phyloP scores from a whole-genome alignment of 208 protist species.

The Crithidia acanthocephali region DNA sequence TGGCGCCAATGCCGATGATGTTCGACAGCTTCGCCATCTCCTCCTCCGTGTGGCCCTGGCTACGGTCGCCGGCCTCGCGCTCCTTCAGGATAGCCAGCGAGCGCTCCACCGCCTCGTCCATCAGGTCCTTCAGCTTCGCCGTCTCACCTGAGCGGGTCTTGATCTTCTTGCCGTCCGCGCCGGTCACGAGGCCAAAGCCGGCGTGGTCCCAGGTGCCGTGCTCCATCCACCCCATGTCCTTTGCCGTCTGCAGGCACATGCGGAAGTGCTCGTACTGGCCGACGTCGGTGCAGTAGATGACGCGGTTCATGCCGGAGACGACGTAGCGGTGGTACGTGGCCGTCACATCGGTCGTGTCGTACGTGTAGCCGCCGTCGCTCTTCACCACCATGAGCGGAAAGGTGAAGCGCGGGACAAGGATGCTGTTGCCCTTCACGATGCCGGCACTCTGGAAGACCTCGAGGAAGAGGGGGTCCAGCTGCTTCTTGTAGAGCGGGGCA shows the following conservation, averaged over 20 bases:
- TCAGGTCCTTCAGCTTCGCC: conserved; percentile 95
- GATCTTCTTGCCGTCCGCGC: conserved; percentile 95
- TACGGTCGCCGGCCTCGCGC: conserved; percentile 76
- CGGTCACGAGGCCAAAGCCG: conserved; percentile 94
- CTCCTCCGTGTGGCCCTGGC: conserved; percentile 83
- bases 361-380: conserved; percentile 96
- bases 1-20: conserved; percentile 93
- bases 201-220: conserved; percentile 91
- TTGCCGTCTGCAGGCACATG: conserved; percentile 86
- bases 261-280: conserved; percentile 96
- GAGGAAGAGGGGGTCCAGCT: conserved; percentile 71
- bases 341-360: conserved; percentile 95
- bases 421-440: conserved; percentile 67
- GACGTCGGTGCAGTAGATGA: conserved; percentile 96
- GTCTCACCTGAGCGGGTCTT: conserved; percentile 97
- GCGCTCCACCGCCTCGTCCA: conserved; percentile 95
- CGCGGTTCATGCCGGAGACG: conserved; percentile 85
- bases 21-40: conserved; percentile 84
- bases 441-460: conserved; percentile 78
- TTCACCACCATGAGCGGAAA: conserved; percentile 96
- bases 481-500: conserved; percentile 75
- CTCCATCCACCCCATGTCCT: conserved; percentile 92
- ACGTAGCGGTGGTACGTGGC: conserved; percentile 92
- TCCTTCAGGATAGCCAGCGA: conserved; percentile 83
- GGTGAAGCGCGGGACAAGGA: conserved; percentile 88